Evolutionary conservation across 495 filamentous ascomycete genomes (phyloP), one percentile per base, ranked within the genome.

Genomic region (Tuber borchii): DNA sequence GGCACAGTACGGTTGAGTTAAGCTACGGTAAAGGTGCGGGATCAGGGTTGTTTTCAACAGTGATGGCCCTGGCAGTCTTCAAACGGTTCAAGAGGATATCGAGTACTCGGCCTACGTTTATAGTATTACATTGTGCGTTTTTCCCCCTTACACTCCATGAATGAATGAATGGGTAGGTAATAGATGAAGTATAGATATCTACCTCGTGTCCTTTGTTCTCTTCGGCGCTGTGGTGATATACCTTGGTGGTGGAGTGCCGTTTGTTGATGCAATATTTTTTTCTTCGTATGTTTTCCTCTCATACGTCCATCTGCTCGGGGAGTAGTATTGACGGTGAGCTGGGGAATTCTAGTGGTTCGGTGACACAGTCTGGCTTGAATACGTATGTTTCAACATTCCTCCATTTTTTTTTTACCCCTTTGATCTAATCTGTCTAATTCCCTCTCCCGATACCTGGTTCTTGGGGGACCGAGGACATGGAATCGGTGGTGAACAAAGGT

Each of bases 301-400:
- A 12, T 72, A 0, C 2, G 22, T 43, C 72, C 26, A 6, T n/a
- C 42, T 9, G 39, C 71, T 31, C 16, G 10, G 42, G 31, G 51
- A 40, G n/a, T 26, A 3, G 10, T 14, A 12, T 12, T 61, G 19
- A 20, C 26, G 42, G 31, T 74, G 14, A 31, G 4, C 16, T 26
- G 42, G 69, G 26, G 44, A 70, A 72, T 51, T 71, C 20, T 8
- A 88, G 87, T 74, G 93, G 95, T 19, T 87, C 91, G 56, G 89
- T 91, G 71, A 97, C 94, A 10, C 95, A 98, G 83, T 93, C 92
- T 70, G 95, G 95, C 0, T 85, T 98, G 74, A 98, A 98, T 83
- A 91, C 93, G 77, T 85, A 74, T 72, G 77, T 79, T 72, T 43
- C 16, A 9, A 69, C 43, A 74, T 51, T 22, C 10, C 31, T 56